A percentile compares a stretch with the other conserved stretches of the same genome.
Evolutionary conservation across 1,284 basidiomycete species (phyloP).

Genomic region (Irpex sp.): DNA sequence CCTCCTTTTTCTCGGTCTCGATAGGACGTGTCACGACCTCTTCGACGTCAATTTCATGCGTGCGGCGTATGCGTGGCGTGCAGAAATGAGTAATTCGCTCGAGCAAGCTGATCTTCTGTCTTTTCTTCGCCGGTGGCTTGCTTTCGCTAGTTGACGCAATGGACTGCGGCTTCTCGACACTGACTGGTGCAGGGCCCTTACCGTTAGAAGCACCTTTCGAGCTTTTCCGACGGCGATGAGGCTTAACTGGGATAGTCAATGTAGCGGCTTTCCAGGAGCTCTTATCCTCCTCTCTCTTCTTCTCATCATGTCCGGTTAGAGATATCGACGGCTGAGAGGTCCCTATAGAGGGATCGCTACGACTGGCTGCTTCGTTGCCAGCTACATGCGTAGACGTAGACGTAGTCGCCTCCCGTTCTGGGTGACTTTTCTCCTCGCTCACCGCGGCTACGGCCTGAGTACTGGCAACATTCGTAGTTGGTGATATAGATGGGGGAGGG

Average conservation of each 20-base stretch:
- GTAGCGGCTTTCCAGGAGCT: constrained; percentile 15
- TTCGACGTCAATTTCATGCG: constrained; percentile 34
- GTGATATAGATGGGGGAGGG: not conserved
- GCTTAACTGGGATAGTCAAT: constrained; percentile 18
- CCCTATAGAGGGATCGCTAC: constrained; percentile 9
- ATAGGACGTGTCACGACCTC: constrained; percentile 19
- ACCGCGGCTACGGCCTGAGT: not conserved
- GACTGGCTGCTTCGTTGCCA: constrained; percentile 4
- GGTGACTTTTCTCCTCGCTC: not conserved
- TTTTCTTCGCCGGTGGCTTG: constrained; percentile 24
- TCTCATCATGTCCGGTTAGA: not conserved
- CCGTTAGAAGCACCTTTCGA: constrained; percentile 30
- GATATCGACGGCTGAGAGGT: constrained; percentile 1
- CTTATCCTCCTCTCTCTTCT: constrained; percentile 17
- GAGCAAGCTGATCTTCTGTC: constrained; percentile 39
- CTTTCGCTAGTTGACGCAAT: constrained; percentile 15
- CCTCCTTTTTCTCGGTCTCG: constrained; percentile 17
- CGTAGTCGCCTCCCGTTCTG: not conserved
- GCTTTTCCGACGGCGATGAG: constrained; percentile 22
- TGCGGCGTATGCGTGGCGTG: constrained; percentile 41
- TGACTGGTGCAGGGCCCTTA: constrained; percentile 28
- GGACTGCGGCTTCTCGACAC: constrained; percentile 22
- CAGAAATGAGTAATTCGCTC: constrained; percentile 42
- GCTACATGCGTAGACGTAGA: not conserved
- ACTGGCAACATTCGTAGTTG: not conserved